Evolutionary conservation across 2,329 filamentous ascomycete species (phyloP).

Genomic region (Scedosporium boydii): DNA sequence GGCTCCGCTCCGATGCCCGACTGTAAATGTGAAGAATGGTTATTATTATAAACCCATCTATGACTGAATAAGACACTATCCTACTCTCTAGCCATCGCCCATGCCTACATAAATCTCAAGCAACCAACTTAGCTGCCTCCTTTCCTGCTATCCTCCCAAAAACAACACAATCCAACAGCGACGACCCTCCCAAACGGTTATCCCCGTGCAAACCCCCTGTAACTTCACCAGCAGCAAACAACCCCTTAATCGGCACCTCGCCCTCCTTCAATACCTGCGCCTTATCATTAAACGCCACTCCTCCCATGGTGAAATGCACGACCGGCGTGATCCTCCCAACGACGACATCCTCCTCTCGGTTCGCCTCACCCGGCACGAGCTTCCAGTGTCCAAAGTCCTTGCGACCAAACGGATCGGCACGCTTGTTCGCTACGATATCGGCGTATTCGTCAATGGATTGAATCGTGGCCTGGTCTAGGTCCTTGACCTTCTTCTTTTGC

Average conservation of each 20-base stretch:
- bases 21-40: too few species aligned
- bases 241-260: constrained; percentile 36
- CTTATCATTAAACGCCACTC: constrained; percentile 45
- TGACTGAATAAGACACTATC: too few species aligned
- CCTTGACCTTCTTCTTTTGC: constrained; percentile 42
- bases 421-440: constrained; percentile 26
- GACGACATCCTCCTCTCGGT: constrained; percentile 42
- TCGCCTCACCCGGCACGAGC: constrained; percentile 30
- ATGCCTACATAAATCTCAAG: neutral
- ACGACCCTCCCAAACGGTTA: constrained; percentile 52
- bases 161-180: constrained; percentile 53
- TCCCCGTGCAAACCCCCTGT: constrained; percentile 56
- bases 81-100: too few species aligned
- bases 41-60: too few species aligned
- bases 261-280: constrained; percentile 37
- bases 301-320: constrained; percentile 59
- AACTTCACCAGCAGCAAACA: constrained; percentile 57
- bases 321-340: constrained; percentile 53
- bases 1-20: too few species aligned
- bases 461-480: constrained; percentile 31
- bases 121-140: constrained; percentile 25
- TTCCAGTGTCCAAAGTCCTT: constrained; percentile 46
- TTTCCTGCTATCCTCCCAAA: constrained; percentile 50
- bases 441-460: constrained; percentile 40
- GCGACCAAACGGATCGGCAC: constrained; percentile 35